A percentile compares a stretch with the other conserved stretches of the same genome.
phyloP scores from a whole-genome alignment of 805 yeast species.

The Kodamaea leandrae region DNA sequence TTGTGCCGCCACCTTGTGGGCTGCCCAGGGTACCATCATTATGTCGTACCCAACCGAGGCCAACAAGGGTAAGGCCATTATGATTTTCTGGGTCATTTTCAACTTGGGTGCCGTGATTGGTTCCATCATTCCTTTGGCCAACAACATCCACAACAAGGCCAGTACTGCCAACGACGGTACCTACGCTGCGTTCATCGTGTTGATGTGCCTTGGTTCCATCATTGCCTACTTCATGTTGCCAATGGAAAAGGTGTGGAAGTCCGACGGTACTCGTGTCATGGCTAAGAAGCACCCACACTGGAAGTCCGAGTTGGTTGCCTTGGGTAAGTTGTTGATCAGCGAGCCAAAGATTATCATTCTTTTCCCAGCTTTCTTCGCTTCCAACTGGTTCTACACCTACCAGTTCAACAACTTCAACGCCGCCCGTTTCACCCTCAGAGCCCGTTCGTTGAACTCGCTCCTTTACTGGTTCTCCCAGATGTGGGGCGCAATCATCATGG shows the following conservation, averaged over 20 bases:
- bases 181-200: slow-evolving; percentile 51
- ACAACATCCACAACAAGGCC: slow-evolving; percentile 41
- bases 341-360: slow-evolving; percentile 47
- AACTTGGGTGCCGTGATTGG: slow-evolving; percentile 64
- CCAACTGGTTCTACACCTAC: slow-evolving; percentile 67
- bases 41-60: slow-evolving; percentile 57
- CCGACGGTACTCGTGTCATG: slow-evolving; percentile 50
- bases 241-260: slow-evolving; percentile 45
- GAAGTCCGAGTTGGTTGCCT: slow-evolving; percentile 43
- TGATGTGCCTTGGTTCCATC: slow-evolving; percentile 47
- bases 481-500: slow-evolving; percentile 52
- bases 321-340: slow-evolving; percentile 33
- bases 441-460: slow-evolving; percentile 59
- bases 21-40: slow-evolving; percentile 56
- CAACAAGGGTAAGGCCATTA: slow-evolving; percentile 51
- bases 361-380: slow-evolving; percentile 62
- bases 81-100: slow-evolving; percentile 60
- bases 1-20: slow-evolving; percentile 56
- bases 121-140: slow-evolving; percentile 53
- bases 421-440: slow-evolving; percentile 54
- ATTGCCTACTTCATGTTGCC: slow-evolving; percentile 50
- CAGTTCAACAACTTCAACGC: slow-evolving; percentile 59
- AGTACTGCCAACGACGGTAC: slow-evolving; percentile 46
- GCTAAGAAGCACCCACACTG: slow-evolving; percentile 45
- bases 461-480: slow-evolving; percentile 62